Percentiles rank a stretch among this genome's conserved stretches.
Evolutionary conservation across 2,329 filamentous ascomycete species (phyloP).

Genomic region (Colletotrichum brevisporum): DNA sequence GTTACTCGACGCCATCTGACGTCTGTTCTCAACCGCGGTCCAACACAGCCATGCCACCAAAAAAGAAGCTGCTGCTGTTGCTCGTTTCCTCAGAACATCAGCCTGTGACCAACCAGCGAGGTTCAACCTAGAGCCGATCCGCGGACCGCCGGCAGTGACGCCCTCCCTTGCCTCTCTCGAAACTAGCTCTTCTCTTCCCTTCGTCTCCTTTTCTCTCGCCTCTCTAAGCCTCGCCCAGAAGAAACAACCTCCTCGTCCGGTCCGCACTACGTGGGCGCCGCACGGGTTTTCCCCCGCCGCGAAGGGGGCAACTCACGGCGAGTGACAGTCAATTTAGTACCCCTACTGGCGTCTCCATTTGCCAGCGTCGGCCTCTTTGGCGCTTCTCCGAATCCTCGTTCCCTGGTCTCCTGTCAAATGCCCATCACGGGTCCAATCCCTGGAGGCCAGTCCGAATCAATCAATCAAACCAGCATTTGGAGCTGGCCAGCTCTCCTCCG

Average conservation of each 20-base stretch:
- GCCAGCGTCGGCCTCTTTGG: background rate
- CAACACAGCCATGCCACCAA: constrained; percentile 10
- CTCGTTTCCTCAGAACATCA: constrained; percentile 8
- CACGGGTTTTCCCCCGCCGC: too few species aligned
- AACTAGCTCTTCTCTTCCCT: background rate
- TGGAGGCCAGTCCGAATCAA: constrained; percentile 7
- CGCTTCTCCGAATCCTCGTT: background rate
- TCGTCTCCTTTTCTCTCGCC: background rate
- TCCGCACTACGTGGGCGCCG: too few species aligned
- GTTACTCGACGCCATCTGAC: constrained; percentile 17
- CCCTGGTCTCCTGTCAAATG: constrained; percentile 2
- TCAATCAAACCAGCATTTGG: constrained; percentile 2
- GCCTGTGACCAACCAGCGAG: constrained; percentile 4
- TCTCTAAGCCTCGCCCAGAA: too few species aligned
- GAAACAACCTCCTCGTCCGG: too few species aligned
- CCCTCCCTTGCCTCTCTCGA: constrained; percentile 6
- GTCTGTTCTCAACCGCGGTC: constrained; percentile 31
- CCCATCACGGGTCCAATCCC: constrained; percentile 3
- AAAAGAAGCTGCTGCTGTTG: background rate
- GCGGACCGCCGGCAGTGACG: constrained; percentile 17
- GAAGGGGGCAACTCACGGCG: background rate
- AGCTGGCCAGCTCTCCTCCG: constrained; percentile 9
- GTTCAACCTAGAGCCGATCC: constrained; percentile 18
- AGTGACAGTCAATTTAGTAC: background rate
- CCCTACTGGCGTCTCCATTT: background rate